These are phyloP conservation scores for Sclerotinia sclerotiorum DNA, from an alignment of 2,329 filamentous ascomycete genomes.

Conservation along the genomic window DNA sequence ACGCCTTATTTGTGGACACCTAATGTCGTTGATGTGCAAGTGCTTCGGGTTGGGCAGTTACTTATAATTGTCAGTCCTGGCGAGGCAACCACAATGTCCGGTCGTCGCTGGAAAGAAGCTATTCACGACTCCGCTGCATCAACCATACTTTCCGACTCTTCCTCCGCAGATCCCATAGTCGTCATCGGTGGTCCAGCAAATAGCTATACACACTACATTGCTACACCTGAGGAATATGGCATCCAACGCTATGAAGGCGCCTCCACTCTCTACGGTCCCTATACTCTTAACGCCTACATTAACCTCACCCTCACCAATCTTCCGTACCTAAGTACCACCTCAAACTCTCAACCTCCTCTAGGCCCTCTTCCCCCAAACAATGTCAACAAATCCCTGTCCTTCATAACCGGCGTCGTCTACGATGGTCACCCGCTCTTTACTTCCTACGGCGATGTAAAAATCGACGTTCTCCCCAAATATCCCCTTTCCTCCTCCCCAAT, in stretches of 20 bases:
- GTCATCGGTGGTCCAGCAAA: slow-evolving; percentile 88
- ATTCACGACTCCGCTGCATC: slow-evolving; percentile 55
- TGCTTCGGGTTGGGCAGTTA: slow-evolving; percentile 79
- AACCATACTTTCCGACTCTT: slow-evolving; percentile 38
- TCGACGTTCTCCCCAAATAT: slow-evolving; percentile 56
- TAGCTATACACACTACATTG: slow-evolving; percentile 77
- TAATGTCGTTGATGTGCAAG: slow-evolving; percentile 87
- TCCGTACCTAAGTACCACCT: slow-evolving; percentile 58
- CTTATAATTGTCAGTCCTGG: slow-evolving; percentile 82
- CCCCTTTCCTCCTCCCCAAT: slow-evolving; percentile 52
- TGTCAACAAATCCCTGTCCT: slow-evolving; percentile 69
- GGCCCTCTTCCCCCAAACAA: slow-evolving; percentile 77
- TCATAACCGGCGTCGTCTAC: slow-evolving; percentile 76
- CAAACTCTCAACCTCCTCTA: slow-evolving; percentile 46
- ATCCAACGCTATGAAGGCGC: slow-evolving; percentile 95
- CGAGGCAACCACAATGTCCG: slow-evolving; percentile 90
- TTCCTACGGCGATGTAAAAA: slow-evolving; percentile 67
- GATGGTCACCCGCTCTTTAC: slow-evolving; percentile 67
- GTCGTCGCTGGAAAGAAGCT: slow-evolving; percentile 78
- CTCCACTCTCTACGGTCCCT: slow-evolving; percentile 81
- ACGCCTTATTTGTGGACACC: slow-evolving; percentile 84
- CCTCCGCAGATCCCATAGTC: slow-evolving; percentile 63
- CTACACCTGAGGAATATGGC: slow-evolving; percentile 75
- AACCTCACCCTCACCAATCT: slow-evolving; percentile 77
- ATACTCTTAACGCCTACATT: slow-evolving; percentile 83